Evolutionary conservation across 495 filamentous ascomycete genomes (phyloP).

Genomic region (Hypoxylon trugodes): DNA sequence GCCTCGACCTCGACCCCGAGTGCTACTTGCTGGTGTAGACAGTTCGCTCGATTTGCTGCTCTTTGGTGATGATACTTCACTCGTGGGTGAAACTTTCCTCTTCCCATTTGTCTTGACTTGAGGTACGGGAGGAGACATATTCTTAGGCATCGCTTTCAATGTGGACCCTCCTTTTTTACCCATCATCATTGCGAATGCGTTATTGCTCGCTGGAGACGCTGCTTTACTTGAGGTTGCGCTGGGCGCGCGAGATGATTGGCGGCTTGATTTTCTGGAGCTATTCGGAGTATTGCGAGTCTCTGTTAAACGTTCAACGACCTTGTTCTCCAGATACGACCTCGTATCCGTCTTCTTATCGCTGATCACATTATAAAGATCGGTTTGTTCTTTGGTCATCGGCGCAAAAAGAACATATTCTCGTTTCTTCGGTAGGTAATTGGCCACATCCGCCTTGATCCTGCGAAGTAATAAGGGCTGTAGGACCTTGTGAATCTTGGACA

Average conservation of each 20-base stretch:
- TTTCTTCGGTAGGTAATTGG: constrained; percentile 89
- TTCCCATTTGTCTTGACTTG: constrained; percentile 49
- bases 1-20: constrained; percentile 56
- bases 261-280: constrained; percentile 46
- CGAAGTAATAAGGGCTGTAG: constrained; percentile 90
- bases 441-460: constrained; percentile 91
- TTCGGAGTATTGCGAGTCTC: constrained; percentile 48
- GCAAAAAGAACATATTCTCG: constrained; percentile 95
- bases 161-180: constrained; percentile 44
- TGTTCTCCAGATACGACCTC: constrained; percentile 81
- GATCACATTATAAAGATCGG: constrained; percentile 89
- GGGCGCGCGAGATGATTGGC: constrained; percentile 49
- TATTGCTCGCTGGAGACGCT: constrained; percentile 37
- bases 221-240: constrained; percentile 33
- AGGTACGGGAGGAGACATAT: constrained; percentile 14
- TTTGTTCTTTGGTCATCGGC: constrained; percentile 85
- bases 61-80: constrained; percentile 58
- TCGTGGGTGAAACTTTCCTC: constrained; percentile 51
- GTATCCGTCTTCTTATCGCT: constrained; percentile 75
- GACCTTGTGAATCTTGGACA: constrained; percentile 89
- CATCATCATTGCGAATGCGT: constrained; percentile 60
- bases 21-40: constrained; percentile 70
- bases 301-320: constrained; percentile 76
- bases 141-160: constrained; percentile 33
- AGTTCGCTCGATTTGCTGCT: constrained; percentile 75